Base-by-base conservation (phyloP, 2,329 filamentous ascomycete species). In the Karstenula rhodostoma region DNA sequence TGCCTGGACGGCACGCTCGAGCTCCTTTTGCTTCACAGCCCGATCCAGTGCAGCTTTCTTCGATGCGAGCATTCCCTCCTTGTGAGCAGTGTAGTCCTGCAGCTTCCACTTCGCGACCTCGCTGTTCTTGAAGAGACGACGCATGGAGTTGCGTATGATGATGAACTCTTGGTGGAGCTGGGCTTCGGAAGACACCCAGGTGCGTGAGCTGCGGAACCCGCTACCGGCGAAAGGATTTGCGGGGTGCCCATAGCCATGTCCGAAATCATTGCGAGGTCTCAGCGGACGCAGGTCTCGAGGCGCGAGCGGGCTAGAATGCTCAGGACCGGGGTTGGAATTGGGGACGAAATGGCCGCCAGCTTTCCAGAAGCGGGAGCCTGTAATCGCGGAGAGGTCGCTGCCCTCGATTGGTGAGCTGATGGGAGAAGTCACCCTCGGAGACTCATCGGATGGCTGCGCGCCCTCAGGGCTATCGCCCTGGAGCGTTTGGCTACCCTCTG, bases 71-170 rank as follows among this genome's bases (percentile, higher is more conserved):
- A 73, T 67, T 2, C 68, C 73, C 40, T 74, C 67, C 9, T 67
- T 66, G 35, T 78, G 75, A 13, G 68, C 69, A 15, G 76, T 64
- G 55, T 75, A 78, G 40, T 76, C 73, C 2, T 54, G 22, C 10
- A 68, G 58, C 54, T 71, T 77, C 74, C 72, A 76, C 56, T 74
- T 69, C 1, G 74, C 65, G 12, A 77, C 67, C 1, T 76, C 74
- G 2, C 72, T 68, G 32, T 74, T 54, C 57, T 68, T 74, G 69
- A 77, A 78, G 4, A 72, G 63, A 9, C 74, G 73, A 43, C 70
- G 69, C 73, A 78, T 76, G 0, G 73, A 59, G 55, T 77, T 77
- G 9, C 74, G 74, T 35, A 74, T 56, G n/a, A 73, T 57, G 15
- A 73, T 54, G 29, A 71, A 77, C 22, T 75, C 70, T 13, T 75